These are phyloP conservation scores for Brassica nigra DNA, from an alignment of 345 rosid species.

Conservation along the genomic window DNA sequence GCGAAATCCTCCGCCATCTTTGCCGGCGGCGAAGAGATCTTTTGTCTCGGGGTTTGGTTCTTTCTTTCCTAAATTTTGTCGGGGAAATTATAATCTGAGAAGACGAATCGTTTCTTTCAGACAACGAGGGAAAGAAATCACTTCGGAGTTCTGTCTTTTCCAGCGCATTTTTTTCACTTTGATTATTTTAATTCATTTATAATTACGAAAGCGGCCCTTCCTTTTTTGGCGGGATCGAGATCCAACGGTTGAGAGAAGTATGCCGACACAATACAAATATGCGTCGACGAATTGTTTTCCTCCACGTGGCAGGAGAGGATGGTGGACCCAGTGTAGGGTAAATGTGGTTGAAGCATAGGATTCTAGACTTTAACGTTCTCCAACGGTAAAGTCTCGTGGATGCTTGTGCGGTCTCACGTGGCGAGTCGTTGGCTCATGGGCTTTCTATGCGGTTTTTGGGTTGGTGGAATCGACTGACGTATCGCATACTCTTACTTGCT, in stretches of 20 bases:
- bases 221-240: conserved; percentile 16
- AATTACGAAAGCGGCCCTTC: background rate
- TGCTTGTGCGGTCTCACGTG: conserved; percentile 35
- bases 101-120: conserved; percentile 23
- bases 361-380: conserved; percentile 19
- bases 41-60: background rate
- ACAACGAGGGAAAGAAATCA: conserved; percentile 25
- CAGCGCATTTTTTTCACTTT: conserved; percentile 29
- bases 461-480: conserved; percentile 23
- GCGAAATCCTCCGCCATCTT: conserved; percentile 77
- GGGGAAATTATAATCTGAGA: background rate
- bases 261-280: conserved; percentile 21
- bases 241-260: conserved; percentile 28
- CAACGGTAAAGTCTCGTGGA: conserved; percentile 37
- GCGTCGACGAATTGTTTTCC: background rate
- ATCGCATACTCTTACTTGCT: conserved; percentile 11
- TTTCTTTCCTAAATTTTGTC: background rate
- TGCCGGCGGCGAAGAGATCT: conserved; percentile 34
- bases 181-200: background rate
- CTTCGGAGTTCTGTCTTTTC: conserved; percentile 34
- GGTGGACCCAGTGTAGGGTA: background rate
- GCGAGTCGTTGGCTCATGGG: conserved; percentile 38
- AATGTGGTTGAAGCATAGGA: conserved; percentile 29
- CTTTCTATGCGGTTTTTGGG: conserved; percentile 19
- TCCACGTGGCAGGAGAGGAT: conserved; percentile 11